Base-by-base conservation (phyloP, 176 grass and related monocot genomes). In the Olyra latifolia region DNA sequence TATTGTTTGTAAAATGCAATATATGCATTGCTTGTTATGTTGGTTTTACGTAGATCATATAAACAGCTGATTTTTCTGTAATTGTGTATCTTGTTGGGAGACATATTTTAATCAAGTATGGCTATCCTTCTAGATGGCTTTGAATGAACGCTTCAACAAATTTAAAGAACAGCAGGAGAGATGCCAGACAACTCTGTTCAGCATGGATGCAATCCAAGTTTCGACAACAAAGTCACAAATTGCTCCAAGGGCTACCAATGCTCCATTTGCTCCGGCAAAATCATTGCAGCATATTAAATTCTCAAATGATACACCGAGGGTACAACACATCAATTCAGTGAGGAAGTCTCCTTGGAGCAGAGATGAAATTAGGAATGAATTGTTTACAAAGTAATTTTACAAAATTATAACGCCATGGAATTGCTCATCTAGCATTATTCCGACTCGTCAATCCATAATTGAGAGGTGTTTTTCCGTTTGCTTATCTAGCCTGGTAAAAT, bases 151-250 rank as follows among this genome's bases (percentile, higher is more conserved):
- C 30, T 82, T 91, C 28, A 86, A 89, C 49, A 94, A 85, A 81
- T 97, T 97, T 80, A 93, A 89, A 57, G 87, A 87, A 40, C 91
- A 90, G 57, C 91, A 94, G 78, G 86, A 89, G 81, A 93, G 82
- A 46, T 94, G 88, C 58, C 91, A 97, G 52, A 85, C 86, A 29
- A 93, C 86, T 43, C 84, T 97, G 16, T 89, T 82, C 56, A 80
- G 81, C 60, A 97, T 94, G 40, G 81, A 83, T 78, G 69, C 86
- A 61, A 50, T 62, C 48, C 83, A 66, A 56, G 71, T 78, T 72
- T 67, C 74, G 66, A 72, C 77, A 43, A 70, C 78, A 54, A 87
- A 43, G 53, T 54, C 69, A 47, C 65, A 85, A 60, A 59, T 75
- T 19, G n/a, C 71, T 69, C 84, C 72, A 45, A 80, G 72, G 79